These are phyloP conservation scores for Pseudotulostoma volvatum DNA, from an alignment of 495 filamentous ascomycete genomes.

Conservation along the genomic window DNA sequence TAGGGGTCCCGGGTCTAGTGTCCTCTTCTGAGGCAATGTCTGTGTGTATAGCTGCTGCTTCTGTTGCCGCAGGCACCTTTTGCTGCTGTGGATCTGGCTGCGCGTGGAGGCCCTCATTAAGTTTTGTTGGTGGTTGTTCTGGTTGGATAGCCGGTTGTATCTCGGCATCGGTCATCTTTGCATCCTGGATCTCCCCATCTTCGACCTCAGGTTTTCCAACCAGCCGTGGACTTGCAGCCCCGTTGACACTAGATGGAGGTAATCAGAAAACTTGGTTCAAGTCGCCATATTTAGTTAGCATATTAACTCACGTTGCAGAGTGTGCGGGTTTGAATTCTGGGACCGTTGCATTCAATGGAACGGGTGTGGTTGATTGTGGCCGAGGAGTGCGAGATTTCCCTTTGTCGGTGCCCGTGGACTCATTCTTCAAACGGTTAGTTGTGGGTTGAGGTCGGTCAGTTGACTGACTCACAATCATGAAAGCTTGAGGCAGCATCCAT, in stretches of 20 bases:
- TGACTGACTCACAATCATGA: slow-evolving; percentile 24
- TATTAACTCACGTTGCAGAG: slow-evolving; percentile 17
- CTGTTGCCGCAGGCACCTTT: no score
- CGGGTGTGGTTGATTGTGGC: slow-evolving; percentile 19
- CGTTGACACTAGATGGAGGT: slow-evolving; percentile 14
- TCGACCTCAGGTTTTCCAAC: slow-evolving; percentile 42
- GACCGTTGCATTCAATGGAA: slow-evolving; percentile 30
- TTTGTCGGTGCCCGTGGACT: slow-evolving; percentile 7
- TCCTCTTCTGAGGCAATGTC: no score
- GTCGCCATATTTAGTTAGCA: not conserved
- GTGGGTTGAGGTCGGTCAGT: slow-evolving; percentile 9
- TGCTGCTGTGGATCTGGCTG: no score
- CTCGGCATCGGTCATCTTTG: slow-evolving; percentile 29
- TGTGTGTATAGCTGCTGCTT: no score
- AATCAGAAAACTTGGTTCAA: slow-evolving; percentile 7
- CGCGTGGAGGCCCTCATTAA: no score
- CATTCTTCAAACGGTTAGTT: slow-evolving; percentile 11
- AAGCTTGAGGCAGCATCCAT: slow-evolving; percentile 79
- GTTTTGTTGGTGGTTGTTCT: no score
- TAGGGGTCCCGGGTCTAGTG: no score
- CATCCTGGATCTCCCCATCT: slow-evolving; percentile 66
- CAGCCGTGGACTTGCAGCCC: slow-evolving; percentile 14
- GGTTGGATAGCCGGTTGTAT: slow-evolving; percentile 4
- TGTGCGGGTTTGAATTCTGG: slow-evolving; percentile 29
- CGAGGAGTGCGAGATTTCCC: slow-evolving; percentile 25